Evolutionary conservation across 2,329 filamentous ascomycete species (phyloP).

Genomic region (Aspergillus flavus): DNA sequence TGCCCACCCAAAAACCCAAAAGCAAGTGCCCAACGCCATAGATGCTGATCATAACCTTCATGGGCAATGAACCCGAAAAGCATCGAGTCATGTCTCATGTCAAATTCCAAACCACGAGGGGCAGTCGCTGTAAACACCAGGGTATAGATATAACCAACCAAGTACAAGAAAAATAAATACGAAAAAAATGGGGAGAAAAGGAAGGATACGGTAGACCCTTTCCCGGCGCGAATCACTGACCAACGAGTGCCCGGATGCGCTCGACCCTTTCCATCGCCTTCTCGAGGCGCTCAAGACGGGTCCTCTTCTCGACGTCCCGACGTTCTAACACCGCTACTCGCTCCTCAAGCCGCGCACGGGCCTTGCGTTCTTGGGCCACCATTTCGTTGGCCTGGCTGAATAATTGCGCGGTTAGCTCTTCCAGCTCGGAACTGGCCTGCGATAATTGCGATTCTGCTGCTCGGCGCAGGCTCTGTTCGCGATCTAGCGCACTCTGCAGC

Average conservation of each 20-base stretch:
- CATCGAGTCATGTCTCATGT: slow-evolving; percentile 20
- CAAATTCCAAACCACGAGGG: slow-evolving; percentile 7
- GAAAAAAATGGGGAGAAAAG: not conserved
- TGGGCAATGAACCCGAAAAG: slow-evolving; percentile 10
- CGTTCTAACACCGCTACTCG: slow-evolving; percentile 50
- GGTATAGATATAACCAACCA: slow-evolving; percentile 5
- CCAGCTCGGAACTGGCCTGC: slow-evolving; percentile 60
- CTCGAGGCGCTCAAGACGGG: slow-evolving; percentile 57
- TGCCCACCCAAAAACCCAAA: not conserved
- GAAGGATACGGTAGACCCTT: not conserved
- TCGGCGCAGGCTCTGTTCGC: slow-evolving; percentile 57
- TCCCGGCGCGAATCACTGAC: slow-evolving; percentile 22
- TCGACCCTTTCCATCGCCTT: slow-evolving; percentile 60
- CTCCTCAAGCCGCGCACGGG: slow-evolving; percentile 55
- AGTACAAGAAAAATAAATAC: not conserved
- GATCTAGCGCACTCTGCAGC: slow-evolving; percentile 56
- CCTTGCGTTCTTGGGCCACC: slow-evolving; percentile 64
- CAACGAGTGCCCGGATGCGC: slow-evolving; percentile 58
- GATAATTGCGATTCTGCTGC: slow-evolving; percentile 60
- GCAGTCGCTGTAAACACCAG: slow-evolving; percentile 5
- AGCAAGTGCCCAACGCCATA: not conserved
- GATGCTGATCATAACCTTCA: slow-evolving; percentile 16
- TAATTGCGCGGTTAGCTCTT: slow-evolving; percentile 62
- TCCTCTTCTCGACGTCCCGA: slow-evolving; percentile 54
- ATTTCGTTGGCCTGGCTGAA: slow-evolving; percentile 69